phyloP scores from a whole-genome alignment of 1,284 basidiomycete species.

The Ustilago shanxiensis region DNA sequence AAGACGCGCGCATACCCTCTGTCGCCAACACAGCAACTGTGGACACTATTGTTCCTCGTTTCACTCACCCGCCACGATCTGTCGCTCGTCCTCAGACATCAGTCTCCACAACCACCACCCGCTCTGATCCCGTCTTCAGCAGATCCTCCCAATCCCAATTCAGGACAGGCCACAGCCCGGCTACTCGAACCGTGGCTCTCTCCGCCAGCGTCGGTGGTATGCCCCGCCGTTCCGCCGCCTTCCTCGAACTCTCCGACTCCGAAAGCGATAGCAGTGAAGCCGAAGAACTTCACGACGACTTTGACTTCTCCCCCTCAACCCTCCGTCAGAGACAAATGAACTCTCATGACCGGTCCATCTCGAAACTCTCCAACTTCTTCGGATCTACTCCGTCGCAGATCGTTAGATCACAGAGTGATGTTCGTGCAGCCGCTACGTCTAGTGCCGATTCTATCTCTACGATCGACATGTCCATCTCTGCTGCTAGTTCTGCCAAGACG shows the following conservation, averaged over 20 bases:
- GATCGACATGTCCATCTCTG: neutral
- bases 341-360: constrained; percentile 37
- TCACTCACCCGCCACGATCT: constrained; percentile 11
- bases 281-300: constrained; percentile 19
- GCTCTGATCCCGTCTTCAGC: neutral
- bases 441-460: constrained; percentile 11
- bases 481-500: neutral
- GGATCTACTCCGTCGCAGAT: constrained; percentile 52
- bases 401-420: constrained; percentile 21
- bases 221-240: constrained; percentile 30
- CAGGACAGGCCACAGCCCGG: neutral
- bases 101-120: neutral
- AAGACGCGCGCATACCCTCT: neutral
- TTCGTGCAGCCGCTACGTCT: constrained; percentile 9
- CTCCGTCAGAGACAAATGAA: constrained; percentile 14
- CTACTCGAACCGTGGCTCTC: neutral
- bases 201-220: constrained; percentile 13
- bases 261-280: constrained; percentile 36
- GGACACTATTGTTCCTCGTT: neutral
- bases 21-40: neutral
- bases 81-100: constrained; percentile 22
- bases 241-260: constrained; percentile 44
- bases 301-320: constrained; percentile 9
- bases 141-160: neutral
- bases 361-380: constrained; percentile 44